Percentiles rank a stretch among this genome's conserved stretches.
These are phyloP conservation scores for Pelargonium nanum DNA, from an alignment of 345 rosid genomes.

Conservation along the genomic window DNA sequence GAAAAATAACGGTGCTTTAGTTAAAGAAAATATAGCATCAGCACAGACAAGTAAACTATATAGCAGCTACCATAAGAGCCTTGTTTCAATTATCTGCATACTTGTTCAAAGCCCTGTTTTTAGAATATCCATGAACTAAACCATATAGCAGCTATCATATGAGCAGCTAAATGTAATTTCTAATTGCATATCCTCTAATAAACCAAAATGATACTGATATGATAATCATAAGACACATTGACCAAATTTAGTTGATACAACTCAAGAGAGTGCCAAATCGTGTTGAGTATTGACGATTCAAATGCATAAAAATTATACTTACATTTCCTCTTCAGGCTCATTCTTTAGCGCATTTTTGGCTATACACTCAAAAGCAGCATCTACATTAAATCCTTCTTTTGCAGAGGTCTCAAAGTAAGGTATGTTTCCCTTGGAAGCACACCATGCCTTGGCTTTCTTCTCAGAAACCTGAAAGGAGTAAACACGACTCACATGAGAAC, in stretches of 20 bases:
- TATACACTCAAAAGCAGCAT: constrained; percentile 70
- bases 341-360: constrained; percentile 82
- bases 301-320: constrained; percentile 15
- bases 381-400: constrained; percentile 83
- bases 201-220: neutral
- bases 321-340: constrained; percentile 85
- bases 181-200: neutral
- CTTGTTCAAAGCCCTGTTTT: too few relatives aligned
- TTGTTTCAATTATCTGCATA: too few relatives aligned
- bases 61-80: too few relatives aligned
- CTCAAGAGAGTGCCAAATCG: neutral
- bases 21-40: neutral
- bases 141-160: neutral
- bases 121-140: too few relatives aligned
- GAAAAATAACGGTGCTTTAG: too few relatives aligned
- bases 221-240: neutral
- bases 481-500: neutral
- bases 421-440: constrained; percentile 88
- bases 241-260: neutral
- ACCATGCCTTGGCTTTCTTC: constrained; percentile 91
- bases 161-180: neutral
- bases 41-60: neutral
- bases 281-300: neutral
- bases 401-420: constrained; percentile 94
- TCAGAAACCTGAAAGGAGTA: constrained; percentile 53